These are phyloP conservation scores for Diaporthe nobilis DNA, from an alignment of 2,329 filamentous ascomycete genomes.

Conservation along the genomic window DNA sequence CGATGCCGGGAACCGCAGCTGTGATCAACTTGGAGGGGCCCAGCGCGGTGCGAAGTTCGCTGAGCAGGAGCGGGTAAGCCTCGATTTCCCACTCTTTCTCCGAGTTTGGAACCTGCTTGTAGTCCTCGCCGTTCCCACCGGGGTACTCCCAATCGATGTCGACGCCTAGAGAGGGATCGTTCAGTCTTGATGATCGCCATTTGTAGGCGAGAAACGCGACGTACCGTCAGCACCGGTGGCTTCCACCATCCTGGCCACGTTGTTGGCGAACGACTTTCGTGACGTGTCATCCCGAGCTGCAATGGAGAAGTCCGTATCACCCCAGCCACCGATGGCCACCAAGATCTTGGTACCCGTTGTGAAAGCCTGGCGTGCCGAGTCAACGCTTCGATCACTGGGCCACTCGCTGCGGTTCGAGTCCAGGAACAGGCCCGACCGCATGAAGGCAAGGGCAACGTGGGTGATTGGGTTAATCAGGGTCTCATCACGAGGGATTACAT, in stretches of 20 bases:
- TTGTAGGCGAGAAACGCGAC: conserved; percentile 42
- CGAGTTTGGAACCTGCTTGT: conserved; percentile 72
- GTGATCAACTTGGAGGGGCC: conserved; percentile 73
- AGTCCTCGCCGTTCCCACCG: conserved; percentile 78
- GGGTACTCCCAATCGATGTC: conserved; percentile 79
- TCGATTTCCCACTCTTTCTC: conserved; percentile 72
- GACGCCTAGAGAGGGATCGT: conserved; percentile 48
- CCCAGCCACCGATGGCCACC: conserved; percentile 83
- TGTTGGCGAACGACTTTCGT: conserved; percentile 72
- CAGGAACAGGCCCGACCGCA: conserved; percentile 68
- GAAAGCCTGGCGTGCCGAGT: conserved; percentile 63
- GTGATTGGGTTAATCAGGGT: conserved; percentile 61
- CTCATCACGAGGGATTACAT: conserved; percentile 54
- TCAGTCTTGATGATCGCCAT: conserved; percentile 38
- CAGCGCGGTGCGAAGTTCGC: conserved; percentile 70
- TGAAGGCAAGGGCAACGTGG: conserved; percentile 71
- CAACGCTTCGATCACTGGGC: conserved; percentile 68
- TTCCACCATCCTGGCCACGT: conserved; percentile 74
- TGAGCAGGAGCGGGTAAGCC: conserved; percentile 73
- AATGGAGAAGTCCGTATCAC: conserved; percentile 73
- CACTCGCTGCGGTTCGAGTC: conserved; percentile 55
- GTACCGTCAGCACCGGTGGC: conserved; percentile 75
- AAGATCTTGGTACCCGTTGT: conserved; percentile 70
- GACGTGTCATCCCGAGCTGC: conserved; percentile 67
- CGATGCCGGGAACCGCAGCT: conserved; percentile 75